Evolutionary conservation across 371 early-diverging fungal species (phyloP).

Genomic region (Rhizopus arrhizus): DNA sequence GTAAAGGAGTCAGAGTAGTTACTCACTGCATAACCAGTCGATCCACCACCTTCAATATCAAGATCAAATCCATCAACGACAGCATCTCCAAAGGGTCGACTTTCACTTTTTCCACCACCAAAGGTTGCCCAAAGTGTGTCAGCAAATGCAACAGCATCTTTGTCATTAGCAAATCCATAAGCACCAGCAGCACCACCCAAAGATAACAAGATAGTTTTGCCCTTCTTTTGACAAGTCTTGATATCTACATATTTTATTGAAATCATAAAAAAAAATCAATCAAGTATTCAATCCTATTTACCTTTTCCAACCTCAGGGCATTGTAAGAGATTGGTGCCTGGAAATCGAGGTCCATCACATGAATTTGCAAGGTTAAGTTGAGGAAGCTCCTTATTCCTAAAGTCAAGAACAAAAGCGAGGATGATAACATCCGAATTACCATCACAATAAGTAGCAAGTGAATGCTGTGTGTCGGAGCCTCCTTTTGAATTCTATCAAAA

Average conservation of each 20-base stretch:
- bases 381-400: conserved; percentile 51
- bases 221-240: conserved; percentile 63
- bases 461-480: conserved; percentile 28
- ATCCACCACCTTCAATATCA: conserved; percentile 68
- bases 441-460: conserved; percentile 65
- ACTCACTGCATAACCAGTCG: conserved; percentile 51
- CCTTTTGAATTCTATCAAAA: conserved; percentile 33
- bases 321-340: conserved; percentile 55
- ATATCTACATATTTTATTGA: conserved; percentile 45
- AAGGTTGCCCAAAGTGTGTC: conserved; percentile 66
- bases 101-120: conserved; percentile 46
- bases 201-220: conserved; percentile 66
- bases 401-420: conserved; percentile 60
- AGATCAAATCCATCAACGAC: conserved; percentile 71
- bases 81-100: conserved; percentile 67
- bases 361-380: conserved; percentile 63
- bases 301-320: conserved; percentile 62
- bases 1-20: not conserved
- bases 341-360: conserved; percentile 50
- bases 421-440: conserved; percentile 55
- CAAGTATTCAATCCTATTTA: conserved; percentile 2
- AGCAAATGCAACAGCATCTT: conserved; percentile 57
- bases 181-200: conserved; percentile 70
- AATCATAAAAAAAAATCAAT: not conserved
- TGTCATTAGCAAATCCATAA: conserved; percentile 58